A percentile compares a stretch with the other conserved stretches of the same genome.
phyloP scores from a whole-genome alignment of 129 eudicot genomes.

The Tanacetum coccineum region DNA sequence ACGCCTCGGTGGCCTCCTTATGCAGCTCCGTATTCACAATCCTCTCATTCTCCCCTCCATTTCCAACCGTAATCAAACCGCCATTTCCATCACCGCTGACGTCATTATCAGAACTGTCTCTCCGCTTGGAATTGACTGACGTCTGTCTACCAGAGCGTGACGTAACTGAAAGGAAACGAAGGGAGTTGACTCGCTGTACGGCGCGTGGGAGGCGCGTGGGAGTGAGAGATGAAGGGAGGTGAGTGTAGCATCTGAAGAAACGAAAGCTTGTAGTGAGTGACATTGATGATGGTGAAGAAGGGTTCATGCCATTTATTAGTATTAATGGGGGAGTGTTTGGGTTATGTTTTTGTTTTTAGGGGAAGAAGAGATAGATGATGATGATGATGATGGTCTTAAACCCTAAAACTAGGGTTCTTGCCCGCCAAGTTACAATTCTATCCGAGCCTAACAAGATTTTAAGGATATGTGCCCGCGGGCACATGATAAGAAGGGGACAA shows the following conservation, averaged over 20 bases:
- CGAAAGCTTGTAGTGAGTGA: slow-evolving; percentile 57
- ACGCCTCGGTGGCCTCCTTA: slow-evolving; percentile 93
- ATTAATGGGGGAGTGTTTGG: too few relatives aligned
- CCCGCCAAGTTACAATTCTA: slow-evolving; percentile 31
- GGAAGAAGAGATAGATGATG: too few relatives aligned
- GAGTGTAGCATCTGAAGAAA: slow-evolving; percentile 47
- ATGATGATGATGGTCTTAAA: slow-evolving; percentile 25
- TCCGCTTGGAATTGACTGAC: slow-evolving; percentile 36
- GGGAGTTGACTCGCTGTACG: slow-evolving; percentile 21
- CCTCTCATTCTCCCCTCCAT: slow-evolving; percentile 38
- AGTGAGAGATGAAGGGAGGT: slow-evolving; percentile 18
- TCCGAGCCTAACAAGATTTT: background rate
- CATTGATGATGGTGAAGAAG: slow-evolving; percentile 35
- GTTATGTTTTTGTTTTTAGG: too few relatives aligned
- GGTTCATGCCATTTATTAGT: slow-evolving; percentile 17
- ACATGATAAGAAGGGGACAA: too few relatives aligned
- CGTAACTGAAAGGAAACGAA: slow-evolving; percentile 42
- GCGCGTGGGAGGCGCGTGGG: slow-evolving; percentile 37
- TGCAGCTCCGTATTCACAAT: slow-evolving; percentile 69
- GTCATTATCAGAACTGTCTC: slow-evolving; percentile 25
- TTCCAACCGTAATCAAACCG: slow-evolving; percentile 17
- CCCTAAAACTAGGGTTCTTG: slow-evolving; percentile 30
- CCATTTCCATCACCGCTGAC: slow-evolving; percentile 35
- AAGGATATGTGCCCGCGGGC: too few relatives aligned
- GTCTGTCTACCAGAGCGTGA: slow-evolving; percentile 17